phyloP scores from a whole-genome alignment of 2,329 filamentous ascomycete species.

The Xylaria arbuscula region DNA sequence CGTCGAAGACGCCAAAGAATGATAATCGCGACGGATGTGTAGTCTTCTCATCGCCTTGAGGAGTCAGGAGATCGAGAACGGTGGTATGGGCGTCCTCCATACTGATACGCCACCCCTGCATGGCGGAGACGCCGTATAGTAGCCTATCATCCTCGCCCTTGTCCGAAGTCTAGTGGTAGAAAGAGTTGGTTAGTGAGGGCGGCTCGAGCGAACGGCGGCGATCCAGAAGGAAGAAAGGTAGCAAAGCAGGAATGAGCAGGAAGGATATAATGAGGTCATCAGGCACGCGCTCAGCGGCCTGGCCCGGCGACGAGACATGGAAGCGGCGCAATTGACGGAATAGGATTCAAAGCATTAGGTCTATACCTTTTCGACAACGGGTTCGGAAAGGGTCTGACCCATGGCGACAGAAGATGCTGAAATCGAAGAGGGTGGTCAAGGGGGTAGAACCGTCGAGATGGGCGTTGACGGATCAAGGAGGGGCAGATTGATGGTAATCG shows the following conservation, averaged over 20 bases:
- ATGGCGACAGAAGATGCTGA: constrained; percentile 64
- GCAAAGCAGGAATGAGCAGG: not conserved
- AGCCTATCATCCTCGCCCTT: constrained; percentile 93
- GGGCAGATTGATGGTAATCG: constrained; percentile 32
- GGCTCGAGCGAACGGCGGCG: constrained; percentile 8
- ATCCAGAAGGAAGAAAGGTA: constrained; percentile 3
- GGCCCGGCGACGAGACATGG: constrained; percentile 19
- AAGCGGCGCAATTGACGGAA: constrained; percentile 42
- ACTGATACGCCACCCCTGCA: constrained; percentile 99
- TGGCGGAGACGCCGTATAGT: constrained; percentile 93
- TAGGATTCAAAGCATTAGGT: constrained; percentile 40
- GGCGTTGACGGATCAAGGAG: constrained; percentile 44
- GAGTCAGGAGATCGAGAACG: constrained; percentile 83
- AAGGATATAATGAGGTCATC: constrained; percentile 38
- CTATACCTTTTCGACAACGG: constrained; percentile 98
- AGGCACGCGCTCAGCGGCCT: constrained; percentile 38
- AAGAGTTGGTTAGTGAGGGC: constrained; percentile 28
- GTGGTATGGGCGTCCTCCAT: constrained; percentile 98
- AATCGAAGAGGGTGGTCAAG: constrained; percentile 42
- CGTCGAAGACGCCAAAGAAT: constrained; percentile 98
- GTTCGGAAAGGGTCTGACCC: constrained; percentile 99
- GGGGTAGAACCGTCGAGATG: constrained; percentile 40
- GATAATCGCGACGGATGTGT: constrained; percentile 79
- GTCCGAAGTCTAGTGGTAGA: constrained; percentile 75
- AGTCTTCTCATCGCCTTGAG: constrained; percentile 66